Conservation (phyloP, 768 basidiomycete genomes). For the Mycena amicta region DNA sequence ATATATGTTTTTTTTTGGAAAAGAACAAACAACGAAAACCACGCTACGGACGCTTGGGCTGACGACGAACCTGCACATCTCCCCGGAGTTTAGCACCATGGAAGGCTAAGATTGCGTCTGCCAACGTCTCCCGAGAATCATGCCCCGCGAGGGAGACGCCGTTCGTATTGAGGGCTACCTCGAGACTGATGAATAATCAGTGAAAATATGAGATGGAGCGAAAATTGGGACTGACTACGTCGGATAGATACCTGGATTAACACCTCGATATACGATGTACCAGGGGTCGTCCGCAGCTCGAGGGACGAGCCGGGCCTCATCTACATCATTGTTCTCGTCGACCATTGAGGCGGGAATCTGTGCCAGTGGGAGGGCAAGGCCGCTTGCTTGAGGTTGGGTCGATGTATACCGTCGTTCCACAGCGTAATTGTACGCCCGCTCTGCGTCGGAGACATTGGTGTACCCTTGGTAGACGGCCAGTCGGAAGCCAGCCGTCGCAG, state of each 20-base stretch:
- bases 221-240: not conserved
- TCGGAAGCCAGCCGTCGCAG: not conserved
- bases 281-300: not conserved
- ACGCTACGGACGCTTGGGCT: not conserved
- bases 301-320: not conserved
- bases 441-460: not conserved
- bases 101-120: not conserved
- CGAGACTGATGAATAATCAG: not conserved
- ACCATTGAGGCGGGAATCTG: not conserved
- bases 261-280: not conserved
- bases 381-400: not conserved
- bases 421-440: not conserved
- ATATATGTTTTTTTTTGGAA: too few relatives aligned
- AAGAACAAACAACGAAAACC: too few relatives aligned
- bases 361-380: not conserved
- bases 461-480: not conserved
- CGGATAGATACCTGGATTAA: conserved; percentile 1
- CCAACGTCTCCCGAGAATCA: not conserved
- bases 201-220: not conserved
- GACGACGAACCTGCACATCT: not conserved
- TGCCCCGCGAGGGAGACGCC: not conserved
- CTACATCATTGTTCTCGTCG: not conserved
- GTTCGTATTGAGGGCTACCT: not conserved
- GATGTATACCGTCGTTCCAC: not conserved
- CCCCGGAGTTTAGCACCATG: not conserved